A percentile compares a stretch with the other conserved stretches of the same genome.
These are phyloP conservation scores for Cyanodermella asteris DNA, from an alignment of 2,329 filamentous ascomycete genomes.

Conservation along the genomic window DNA sequence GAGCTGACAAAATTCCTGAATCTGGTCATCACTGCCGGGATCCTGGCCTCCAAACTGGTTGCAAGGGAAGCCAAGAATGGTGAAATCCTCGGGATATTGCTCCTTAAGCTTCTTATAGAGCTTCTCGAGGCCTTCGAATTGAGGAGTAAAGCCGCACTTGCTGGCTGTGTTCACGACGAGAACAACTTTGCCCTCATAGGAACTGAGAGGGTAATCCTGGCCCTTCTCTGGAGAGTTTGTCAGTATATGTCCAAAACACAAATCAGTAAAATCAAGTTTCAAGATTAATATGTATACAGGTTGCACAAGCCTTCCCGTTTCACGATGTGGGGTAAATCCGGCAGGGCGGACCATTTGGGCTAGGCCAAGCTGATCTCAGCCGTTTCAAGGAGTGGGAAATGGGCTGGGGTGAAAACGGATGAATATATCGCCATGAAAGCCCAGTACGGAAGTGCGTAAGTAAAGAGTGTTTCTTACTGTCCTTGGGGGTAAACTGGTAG, in stretches of 20 bases:
- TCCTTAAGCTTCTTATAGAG: conserved; percentile 61
- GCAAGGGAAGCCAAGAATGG: conserved; percentile 88
- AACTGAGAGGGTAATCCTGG: conserved; percentile 42
- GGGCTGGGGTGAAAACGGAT: conserved; percentile 3
- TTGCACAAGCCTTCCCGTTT: too few relatives aligned
- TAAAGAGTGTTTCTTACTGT: too few relatives aligned
- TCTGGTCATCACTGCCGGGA: conserved; percentile 60
- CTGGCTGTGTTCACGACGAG: conserved; percentile 94
- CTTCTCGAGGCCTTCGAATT: conserved; percentile 76
- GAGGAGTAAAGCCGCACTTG: conserved; percentile 96
- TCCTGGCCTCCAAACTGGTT: conserved; percentile 93
- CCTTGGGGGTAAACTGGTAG: conserved; percentile 66
- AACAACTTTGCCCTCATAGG: conserved; percentile 78
- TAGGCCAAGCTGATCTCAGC: too few relatives aligned
- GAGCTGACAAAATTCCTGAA: conserved; percentile 67
- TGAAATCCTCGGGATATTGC: conserved; percentile 53
- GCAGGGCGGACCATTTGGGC: too few relatives aligned
- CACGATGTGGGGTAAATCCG: too few relatives aligned
- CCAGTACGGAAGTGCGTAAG: conserved; percentile 9
- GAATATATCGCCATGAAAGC: conserved; percentile 5
- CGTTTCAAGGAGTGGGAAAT: conserved; percentile 3
- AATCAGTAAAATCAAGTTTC: too few relatives aligned
- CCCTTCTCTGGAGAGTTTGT: conserved; percentile 36
- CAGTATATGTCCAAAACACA: not conserved
- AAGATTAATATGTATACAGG: too few relatives aligned